These are phyloP conservation scores for Cryptococcus sp. DNA, from an alignment of 1,284 basidiomycete genomes.

Conservation along the genomic window DNA sequence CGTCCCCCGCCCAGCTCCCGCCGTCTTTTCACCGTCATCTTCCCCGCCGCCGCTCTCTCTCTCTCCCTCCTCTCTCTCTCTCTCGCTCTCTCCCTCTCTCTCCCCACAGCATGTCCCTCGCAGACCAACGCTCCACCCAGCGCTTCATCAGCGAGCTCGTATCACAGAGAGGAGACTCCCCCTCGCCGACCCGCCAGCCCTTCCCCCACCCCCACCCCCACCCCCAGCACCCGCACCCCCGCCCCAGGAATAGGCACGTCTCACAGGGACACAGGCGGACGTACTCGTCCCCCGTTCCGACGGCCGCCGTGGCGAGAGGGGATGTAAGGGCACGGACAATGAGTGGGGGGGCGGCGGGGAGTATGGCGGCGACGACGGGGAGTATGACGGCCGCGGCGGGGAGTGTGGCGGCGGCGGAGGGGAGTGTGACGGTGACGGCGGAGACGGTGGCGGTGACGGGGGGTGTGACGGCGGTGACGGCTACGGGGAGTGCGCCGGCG, in stretches of 20 bases:
- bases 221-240: not conserved
- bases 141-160: conserved; percentile 10
- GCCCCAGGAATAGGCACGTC: not conserved
- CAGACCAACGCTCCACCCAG: conserved; percentile 12
- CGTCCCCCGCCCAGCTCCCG: no score
- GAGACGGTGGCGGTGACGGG: conserved; percentile 9
- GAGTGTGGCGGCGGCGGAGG: no score
- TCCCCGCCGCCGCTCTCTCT: no score
- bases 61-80: no score
- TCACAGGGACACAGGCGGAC: conserved; percentile 9
- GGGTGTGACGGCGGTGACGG: no score
- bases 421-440: conserved; percentile 4
- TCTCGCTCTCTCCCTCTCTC: no score
- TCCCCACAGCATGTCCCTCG: conserved; percentile 6
- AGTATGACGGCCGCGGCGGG: no score
- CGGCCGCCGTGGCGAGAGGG: not conserved
- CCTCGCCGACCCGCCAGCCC: conserved; percentile 11
- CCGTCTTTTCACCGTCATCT: no score
- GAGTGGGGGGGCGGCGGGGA: conserved; percentile 6
- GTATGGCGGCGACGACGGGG: no score
- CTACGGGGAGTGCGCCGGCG: no score
- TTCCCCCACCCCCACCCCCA: conserved; percentile 16
- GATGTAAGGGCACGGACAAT: conserved; percentile 8
- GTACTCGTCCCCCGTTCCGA: conserved; percentile 7
- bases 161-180: conserved; percentile 11